Evolutionary conservation across 1,284 basidiomycete species (phyloP).

Genomic region (Paramarasmius palmivorus): DNA sequence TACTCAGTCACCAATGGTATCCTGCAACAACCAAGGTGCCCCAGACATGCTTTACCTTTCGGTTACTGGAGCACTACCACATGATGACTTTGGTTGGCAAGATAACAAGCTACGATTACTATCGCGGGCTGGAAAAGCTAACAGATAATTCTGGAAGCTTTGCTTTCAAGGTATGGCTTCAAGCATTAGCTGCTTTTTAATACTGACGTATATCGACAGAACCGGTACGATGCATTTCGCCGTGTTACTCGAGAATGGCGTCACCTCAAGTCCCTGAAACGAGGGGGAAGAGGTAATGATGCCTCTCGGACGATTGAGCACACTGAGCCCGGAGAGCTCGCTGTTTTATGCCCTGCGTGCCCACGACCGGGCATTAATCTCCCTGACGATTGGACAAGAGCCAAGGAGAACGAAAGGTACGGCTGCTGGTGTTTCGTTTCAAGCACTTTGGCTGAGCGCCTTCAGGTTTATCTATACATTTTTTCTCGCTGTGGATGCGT

Average conservation of each 20-base stretch:
- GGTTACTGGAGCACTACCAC: constrained; percentile 18
- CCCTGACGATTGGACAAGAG: constrained; percentile 19
- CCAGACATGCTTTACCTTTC: constrained; percentile 21
- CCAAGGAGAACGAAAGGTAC: not conserved
- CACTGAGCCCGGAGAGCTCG: constrained; percentile 19
- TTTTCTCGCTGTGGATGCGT: constrained; percentile 18
- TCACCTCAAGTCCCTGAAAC: constrained; percentile 28
- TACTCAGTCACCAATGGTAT: constrained; percentile 15
- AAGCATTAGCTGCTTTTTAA: not conserved
- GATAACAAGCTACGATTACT: constrained; percentile 19
- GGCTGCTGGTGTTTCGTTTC: too few relatives aligned
- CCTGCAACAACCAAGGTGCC: constrained; percentile 20
- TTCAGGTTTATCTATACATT: constrained; percentile 18
- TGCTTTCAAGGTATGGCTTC: not conserved
- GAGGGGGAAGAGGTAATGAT: constrained; percentile 21
- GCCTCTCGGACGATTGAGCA: constrained; percentile 11
- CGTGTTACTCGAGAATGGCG: constrained; percentile 18
- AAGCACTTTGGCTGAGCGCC: too few relatives aligned
- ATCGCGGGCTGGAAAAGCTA: constrained; percentile 7
- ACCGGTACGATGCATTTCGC: constrained; percentile 25
- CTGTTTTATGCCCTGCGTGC: constrained; percentile 31
- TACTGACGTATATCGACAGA: constrained; percentile 14
- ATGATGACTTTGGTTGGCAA: constrained; percentile 20
- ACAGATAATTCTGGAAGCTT: constrained; percentile 17
- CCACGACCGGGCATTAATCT: constrained; percentile 27